Percentiles rank a stretch among this genome's conserved stretches.
Conservation (phyloP, 176 grass and related monocot species). For the Thinopyrum elongatum region DNA sequence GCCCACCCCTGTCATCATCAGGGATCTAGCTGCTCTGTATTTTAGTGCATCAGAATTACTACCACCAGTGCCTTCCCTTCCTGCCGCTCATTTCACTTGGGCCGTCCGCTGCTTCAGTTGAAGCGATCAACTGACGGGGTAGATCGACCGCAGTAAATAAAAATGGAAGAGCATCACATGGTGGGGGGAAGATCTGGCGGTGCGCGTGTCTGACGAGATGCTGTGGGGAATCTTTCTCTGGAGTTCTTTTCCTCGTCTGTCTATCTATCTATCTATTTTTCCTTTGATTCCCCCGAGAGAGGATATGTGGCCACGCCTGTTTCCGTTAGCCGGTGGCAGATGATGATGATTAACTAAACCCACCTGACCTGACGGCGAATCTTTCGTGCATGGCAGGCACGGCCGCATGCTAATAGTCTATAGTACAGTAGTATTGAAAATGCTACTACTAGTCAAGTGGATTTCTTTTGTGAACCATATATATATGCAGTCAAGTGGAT, state of each 20-base stretch:
- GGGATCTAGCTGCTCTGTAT: background rate
- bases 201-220: conserved; percentile 27
- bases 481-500: background rate
- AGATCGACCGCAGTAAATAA: background rate
- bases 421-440: background rate
- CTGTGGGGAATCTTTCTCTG: conserved; percentile 31
- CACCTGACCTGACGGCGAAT: conserved; percentile 48
- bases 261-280: background rate
- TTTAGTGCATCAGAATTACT: background rate
- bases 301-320: conserved; percentile 5
- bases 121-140: background rate
- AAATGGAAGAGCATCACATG: background rate
- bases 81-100: too few species aligned
- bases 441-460: background rate
- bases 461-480: background rate
- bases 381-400: conserved; percentile 27
- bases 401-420: background rate
- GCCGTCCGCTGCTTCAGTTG: too few species aligned
- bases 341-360: background rate
- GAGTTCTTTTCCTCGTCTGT: background rate
- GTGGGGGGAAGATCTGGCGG: conserved; percentile 21
- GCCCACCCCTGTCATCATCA: background rate
- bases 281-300: conserved; percentile 23
- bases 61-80: background rate
- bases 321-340: background rate